Conservation (phyloP, 78 protist species). For the Dictyostelium discoideum region DNA sequence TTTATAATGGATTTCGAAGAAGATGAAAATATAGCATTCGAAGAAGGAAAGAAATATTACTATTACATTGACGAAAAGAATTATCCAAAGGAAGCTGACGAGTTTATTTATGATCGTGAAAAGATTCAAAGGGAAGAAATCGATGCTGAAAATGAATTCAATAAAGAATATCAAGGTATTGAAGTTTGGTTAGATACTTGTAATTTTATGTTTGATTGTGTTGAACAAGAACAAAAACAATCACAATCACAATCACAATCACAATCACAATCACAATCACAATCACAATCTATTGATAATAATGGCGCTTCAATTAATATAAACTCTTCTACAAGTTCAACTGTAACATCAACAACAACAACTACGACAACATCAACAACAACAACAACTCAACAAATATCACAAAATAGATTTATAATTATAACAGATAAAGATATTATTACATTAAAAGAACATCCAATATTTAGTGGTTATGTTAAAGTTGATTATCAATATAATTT, state of each 20-base stretch:
- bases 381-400: not conserved
- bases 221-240: not conserved
- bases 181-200: constrained; percentile 40
- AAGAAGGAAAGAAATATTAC: constrained; percentile 33
- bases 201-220: constrained; percentile 37
- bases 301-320: not conserved
- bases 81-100: not conserved
- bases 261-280: not conserved
- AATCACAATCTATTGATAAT: not conserved
- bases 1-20: constrained; percentile 30
- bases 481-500: constrained; percentile 13
- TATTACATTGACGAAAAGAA: constrained; percentile 31
- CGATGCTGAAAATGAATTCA: constrained; percentile 12
- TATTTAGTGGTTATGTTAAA: constrained; percentile 53
- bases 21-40: constrained; percentile 22
- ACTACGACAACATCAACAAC: not conserved
- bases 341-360: not conserved
- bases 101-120: constrained; percentile 18
- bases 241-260: not conserved
- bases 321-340: not conserved
- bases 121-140: not conserved
- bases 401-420: constrained; percentile 12
- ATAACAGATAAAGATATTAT: constrained; percentile 1
- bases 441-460: constrained; percentile 41
- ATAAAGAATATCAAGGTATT: constrained; percentile 32